Evolutionary conservation across 371 early-diverging fungal species (phyloP), one percentile per base, ranked within the genome.

Genomic region (Saksenaea oblongispora): DNA sequence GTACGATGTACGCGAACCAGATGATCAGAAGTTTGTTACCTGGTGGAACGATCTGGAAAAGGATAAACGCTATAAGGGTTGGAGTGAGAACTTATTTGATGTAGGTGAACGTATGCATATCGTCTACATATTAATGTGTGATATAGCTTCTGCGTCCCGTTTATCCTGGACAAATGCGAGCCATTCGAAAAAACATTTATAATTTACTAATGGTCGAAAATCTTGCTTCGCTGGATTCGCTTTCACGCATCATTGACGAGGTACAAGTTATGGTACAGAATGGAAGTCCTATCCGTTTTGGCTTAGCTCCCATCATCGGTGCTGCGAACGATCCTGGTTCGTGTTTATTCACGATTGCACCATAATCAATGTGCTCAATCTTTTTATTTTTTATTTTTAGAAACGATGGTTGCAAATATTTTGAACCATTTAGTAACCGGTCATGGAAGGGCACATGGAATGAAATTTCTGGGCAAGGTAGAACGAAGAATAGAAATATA

Each of bases 41-140:
- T 98, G 97, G 97, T 82, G 91, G 79, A 98, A 97, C 67, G 93
- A 98, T 72, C 67, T 98, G 17, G 94, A 92, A 65, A 87, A 78
- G 22, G 98, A 98, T 61, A 67, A 71, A 0, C 82, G 89, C 13
- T 98, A 96, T 74, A 64, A 75, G 11, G 63, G 66, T 22, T 96
- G 94, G 92, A 84, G 89, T 1, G 62, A 68, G 0, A 76, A 75
- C 22, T 34, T 95, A 11, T 51, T 56, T 26, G 84, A 80, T 41
- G 87, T 87, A 73, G 63, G 74, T 37, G 18, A 3, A 13, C 5
- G 0, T 11, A 9, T 5, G 1, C 9, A 24, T 11, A 36, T 9
- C 31, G 5, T 28, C 56, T 18, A 47, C 27, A 11, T 14, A 44
- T 44, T 51, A 28, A 39, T 34, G 11, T 15, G 2, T 42, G 18